Percentiles rank a stretch among this genome's conserved stretches.
Evolutionary conservation across 495 filamentous ascomycete species (phyloP).

Genomic region (Neohortaea acidophila): DNA sequence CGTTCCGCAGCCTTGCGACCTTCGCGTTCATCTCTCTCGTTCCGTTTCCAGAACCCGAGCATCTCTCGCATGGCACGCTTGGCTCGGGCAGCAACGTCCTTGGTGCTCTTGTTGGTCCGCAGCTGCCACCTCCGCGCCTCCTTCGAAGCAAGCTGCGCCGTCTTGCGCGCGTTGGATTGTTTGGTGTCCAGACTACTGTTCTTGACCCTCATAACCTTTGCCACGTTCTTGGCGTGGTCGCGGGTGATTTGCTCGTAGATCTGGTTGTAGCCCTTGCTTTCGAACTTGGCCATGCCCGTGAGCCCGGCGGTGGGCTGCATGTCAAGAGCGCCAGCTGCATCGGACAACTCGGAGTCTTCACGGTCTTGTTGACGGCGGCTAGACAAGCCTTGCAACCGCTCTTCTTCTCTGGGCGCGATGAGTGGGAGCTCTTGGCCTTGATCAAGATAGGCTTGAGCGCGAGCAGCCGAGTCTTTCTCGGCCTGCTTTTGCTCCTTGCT

Average conservation of each 20-base stretch:
- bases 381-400: conserved; percentile 28
- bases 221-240: conserved; percentile 88
- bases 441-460: conserved; percentile 71
- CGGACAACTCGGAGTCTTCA: conserved; percentile 20
- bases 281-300: conserved; percentile 16
- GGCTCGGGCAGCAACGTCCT: conserved; percentile 90
- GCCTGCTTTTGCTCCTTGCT: conserved; percentile 94
- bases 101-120: conserved; percentile 92
- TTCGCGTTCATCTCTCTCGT: conserved; percentile 93
- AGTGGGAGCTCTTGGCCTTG: conserved; percentile 60
- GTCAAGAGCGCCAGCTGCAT: conserved; percentile 9
- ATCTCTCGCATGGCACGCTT: conserved; percentile 99
- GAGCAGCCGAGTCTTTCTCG: conserved; percentile 83
- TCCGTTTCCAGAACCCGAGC: conserved; percentile 99
- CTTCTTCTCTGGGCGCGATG: conserved; percentile 51
- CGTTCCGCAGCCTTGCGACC: conserved; percentile 84
- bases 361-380: conserved; percentile 9
- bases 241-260: conserved; percentile 98
- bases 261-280: conserved; percentile 71
- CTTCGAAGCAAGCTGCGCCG: conserved; percentile 89
- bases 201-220: conserved; percentile 77
- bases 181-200: conserved; percentile 67
- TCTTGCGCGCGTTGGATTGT: conserved; percentile 88
- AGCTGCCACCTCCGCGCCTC: conserved; percentile 96
- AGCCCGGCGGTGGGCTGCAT: conserved; percentile 11